Evolutionary conservation across 2,329 filamentous ascomycete genomes (phyloP).

Genomic region (Colletotrichum camelliae): DNA sequence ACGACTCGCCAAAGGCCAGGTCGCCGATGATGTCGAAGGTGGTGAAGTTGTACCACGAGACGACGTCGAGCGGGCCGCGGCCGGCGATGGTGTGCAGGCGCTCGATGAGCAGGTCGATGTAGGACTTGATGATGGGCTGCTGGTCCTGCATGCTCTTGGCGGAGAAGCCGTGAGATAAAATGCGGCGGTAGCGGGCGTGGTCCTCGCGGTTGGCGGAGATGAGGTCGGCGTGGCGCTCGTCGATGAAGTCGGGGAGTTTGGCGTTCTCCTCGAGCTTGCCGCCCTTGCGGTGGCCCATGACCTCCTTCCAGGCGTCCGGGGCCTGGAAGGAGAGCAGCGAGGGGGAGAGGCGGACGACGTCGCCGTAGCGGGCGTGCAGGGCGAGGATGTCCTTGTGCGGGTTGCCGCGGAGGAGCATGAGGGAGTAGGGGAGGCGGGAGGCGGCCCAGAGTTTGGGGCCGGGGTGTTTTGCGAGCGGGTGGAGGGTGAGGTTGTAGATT

Average conservation of each 20-base stretch:
- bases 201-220: slow-evolving; percentile 20
- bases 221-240: slow-evolving; percentile 15
- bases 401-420: no score
- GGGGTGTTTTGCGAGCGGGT: slow-evolving; percentile 35
- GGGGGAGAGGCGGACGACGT: no score
- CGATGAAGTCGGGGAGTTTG: background rate
- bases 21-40: slow-evolving; percentile 37
- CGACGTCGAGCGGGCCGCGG: slow-evolving; percentile 25
- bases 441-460: slow-evolving; percentile 31
- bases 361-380: no score
- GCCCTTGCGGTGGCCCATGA: no score
- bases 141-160: slow-evolving; percentile 29
- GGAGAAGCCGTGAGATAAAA: slow-evolving; percentile 28
- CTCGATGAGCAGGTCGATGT: slow-evolving; percentile 43
- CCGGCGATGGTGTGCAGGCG: slow-evolving; percentile 35
- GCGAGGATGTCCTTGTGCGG: no score
- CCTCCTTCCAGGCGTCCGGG: no score
- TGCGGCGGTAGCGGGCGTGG: slow-evolving; percentile 19
- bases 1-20: slow-evolving; percentile 33
- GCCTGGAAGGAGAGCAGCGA: no score
- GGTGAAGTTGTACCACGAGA: slow-evolving; percentile 30
- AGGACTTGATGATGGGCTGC: slow-evolving; percentile 35
- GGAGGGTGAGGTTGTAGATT: slow-evolving; percentile 32
- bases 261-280: no score
- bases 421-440: slow-evolving; percentile 1